Evolutionary conservation across 2,329 filamentous ascomycete species (phyloP), one percentile per base, ranked within the genome.

Genomic region (Diaporthe sp.): DNA sequence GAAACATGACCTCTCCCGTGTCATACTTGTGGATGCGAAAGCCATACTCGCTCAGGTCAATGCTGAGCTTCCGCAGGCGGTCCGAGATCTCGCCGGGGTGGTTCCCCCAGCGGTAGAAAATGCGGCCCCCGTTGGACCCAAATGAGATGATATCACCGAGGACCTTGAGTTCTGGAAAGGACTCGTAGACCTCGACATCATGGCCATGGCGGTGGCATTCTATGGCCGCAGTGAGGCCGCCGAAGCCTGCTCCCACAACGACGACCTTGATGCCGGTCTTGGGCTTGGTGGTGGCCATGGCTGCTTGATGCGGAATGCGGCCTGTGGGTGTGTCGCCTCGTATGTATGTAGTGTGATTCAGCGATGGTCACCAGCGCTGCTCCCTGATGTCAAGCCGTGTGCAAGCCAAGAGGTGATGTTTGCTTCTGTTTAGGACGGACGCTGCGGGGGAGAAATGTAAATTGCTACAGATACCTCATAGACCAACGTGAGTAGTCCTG

Each of bases 121-220:
- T 92, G 55, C 90, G 88, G 0, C 90, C 90, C 17, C 86, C 90
- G 78, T 92, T 92, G 65, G 89, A 85, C 2, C 90, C 90, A 77
- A 92, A 92, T 17, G 88, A 90, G 77, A 92, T 92, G 77, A 92
- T 91, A 82, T 92, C 89, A 71, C 91, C 91, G 0, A 92, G 86
- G 5, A 85, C 82, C 78, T 92, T 92, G 73, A 92, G 86, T 72
- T 88, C 87, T 10, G 87, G 84, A 76, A 91, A 92, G 0, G 87
- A 86, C 79, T 92, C 90, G 80, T 91, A 91, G 76, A 92, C 86
- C 73, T 87, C 83, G 25, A 91, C 90, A 17, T 86, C 84, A 80
- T 92, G 91, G 22, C 91, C 91, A 77, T 92, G 89, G 22, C 90
- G 87, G 76, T 89, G 87, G 79, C 90, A 92, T 82, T 93, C 91